Base-by-base conservation (phyloP, 345 rosid species). In the Gossypium sturtianum region DNA sequence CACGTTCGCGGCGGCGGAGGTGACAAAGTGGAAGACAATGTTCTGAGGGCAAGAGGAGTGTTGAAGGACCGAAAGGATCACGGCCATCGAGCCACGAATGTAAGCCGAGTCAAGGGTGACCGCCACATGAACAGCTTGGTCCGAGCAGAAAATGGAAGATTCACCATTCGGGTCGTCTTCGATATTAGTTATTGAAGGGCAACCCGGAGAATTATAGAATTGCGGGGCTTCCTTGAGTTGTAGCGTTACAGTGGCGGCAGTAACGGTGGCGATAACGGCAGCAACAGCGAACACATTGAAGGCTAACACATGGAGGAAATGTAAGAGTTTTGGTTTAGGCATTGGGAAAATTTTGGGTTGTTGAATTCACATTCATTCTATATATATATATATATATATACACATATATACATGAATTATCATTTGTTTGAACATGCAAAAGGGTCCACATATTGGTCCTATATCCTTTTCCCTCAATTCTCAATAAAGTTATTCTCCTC, bases 21-120 rank as follows among this genome's bases (percentile, higher is more conserved):
- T 85, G 48, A 92, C 89, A 79, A 94, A 94, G 74, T 94, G 98
- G 85, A 94, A 92, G 12, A 87, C 89, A 12, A 86, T 81, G 83
- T 86, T 90, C 52, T 94, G 91, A 1, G 97, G 97, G 45, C 98
- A 94, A 47, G 95, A 85, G n/a, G 98, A 86, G 81, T 94, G 98
- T 59, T 91, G 98, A 38, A 93, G 87, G 12, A 90, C 91, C 1
- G 98, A 93, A 72, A 91, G 89, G 72, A 92, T 83, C 9, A 97
- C 98, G 10, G 98, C 98, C 90, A 94, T 83, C 65, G 97, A 92
- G 48, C 98, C 98, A 0, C 98, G 97, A 81, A 94, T 84, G 83
- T 92, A 94, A 71, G 95, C 85, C 0, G 85, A 43, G 81, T 94
- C 98, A 17, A 94, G 89, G 38, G 97, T 94, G 95, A 94, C 90